Base-by-base conservation (phyloP, 768 basidiomycete genomes). In the Saitozyma podzolica region DNA sequence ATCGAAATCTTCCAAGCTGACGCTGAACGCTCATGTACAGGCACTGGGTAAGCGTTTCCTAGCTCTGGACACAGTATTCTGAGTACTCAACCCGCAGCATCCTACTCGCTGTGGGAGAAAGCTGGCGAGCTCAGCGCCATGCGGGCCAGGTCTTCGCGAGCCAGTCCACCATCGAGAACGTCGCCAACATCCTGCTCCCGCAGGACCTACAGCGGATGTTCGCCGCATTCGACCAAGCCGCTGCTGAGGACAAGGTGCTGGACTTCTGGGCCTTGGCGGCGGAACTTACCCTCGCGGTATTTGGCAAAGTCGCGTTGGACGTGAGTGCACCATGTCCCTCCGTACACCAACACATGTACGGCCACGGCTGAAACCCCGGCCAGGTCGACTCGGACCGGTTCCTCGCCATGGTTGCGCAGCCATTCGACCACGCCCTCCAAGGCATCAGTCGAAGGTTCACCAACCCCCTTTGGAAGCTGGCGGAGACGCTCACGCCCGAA, bases 301-400 rank as follows among this genome's bases (percentile, higher is more conserved):
- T 74, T 55, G 69, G 67, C 6, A 63, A 69, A 20, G 14, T 74
- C 50, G 72, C 72, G 0, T 74, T 70, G 45, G 67, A 68, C 51
- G 72, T 70, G 48, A 56, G 72, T 66, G 9, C n/a, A 29, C 29
- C 29, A 5, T 2, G 29, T 29, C 29, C 29, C 2, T 29, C 5
- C 29, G 5, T 29, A 5, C 29, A 29, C 29, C 2, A 5, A 29
- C 29, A 29, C 29, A 29, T 29, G 29, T 29, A 29, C 29, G 29
- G 5, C 29, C 29, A 29, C 29, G 29, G 29, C 29, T n/a, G 41
- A 29, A 29, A 41, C 39, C 10, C 50, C 43, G 4, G 13, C 19
- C 43, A 67, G 66, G 50, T 54, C 10, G 48, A 55, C 1, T 59
- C 42, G n/a, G 37, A 60, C 13, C 20, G 52, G 19, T 17, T 68